Conservation (phyloP, 257 asterid species). For the Euphrasia confusa region DNA sequence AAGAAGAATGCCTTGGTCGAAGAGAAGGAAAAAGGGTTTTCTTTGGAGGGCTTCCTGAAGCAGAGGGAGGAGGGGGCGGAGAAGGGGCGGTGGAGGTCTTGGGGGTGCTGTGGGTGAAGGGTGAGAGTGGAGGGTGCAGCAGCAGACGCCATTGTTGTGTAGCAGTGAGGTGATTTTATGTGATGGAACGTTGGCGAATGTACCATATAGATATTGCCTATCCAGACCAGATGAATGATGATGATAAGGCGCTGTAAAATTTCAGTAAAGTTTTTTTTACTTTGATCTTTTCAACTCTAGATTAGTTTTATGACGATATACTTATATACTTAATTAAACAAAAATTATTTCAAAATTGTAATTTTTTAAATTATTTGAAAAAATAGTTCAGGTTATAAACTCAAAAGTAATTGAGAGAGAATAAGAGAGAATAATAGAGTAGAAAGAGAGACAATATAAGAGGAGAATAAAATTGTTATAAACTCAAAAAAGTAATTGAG, state of each 20-base stretch:
- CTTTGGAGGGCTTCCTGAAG: conserved; percentile 29
- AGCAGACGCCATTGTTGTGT: conserved; percentile 34
- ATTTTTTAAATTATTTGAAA: too few species aligned
- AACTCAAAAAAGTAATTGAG: too few species aligned
- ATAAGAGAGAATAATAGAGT: too few species aligned
- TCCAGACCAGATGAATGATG: neutral
- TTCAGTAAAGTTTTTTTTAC: too few species aligned
- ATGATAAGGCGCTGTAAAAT: neutral
- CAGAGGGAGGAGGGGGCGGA: conserved; percentile 22
- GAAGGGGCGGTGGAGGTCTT: conserved; percentile 31
- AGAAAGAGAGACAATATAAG: too few species aligned
- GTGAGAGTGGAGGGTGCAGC: conserved; percentile 34
- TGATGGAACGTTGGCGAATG: neutral
- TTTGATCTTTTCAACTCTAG: too few species aligned
- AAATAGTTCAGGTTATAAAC: too few species aligned
- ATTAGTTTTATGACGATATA: too few species aligned
- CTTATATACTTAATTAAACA: too few species aligned
- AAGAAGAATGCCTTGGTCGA: conserved; percentile 25
- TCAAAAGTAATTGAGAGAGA: too few species aligned
- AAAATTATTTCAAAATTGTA: too few species aligned
- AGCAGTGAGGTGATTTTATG: conserved; percentile 10
- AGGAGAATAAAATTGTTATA: too few species aligned
- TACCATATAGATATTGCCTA: neutral
- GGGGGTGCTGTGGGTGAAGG: conserved; percentile 33
- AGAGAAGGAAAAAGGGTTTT: conserved; percentile 19